Base-by-base conservation (phyloP, 805 yeast genomes). In the Candida verbasci region DNA sequence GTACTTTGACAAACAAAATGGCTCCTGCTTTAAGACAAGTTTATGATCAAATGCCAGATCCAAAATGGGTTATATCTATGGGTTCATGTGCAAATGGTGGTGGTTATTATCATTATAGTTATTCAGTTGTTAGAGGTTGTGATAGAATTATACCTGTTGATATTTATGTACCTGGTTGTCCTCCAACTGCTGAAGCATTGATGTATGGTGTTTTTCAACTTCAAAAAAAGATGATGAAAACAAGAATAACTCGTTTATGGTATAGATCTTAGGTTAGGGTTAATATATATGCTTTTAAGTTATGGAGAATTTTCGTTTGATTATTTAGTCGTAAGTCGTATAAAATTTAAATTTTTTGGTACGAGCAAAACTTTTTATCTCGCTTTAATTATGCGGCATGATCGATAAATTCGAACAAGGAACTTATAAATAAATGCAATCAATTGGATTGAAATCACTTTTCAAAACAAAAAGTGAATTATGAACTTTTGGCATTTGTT, bases 71-170 rank as follows among this genome's bases (percentile, higher is more conserved):
- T 35, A 86, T 86, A 50, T 83, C 93, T 39, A 86, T 86, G 95
- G 95, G 95, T 33, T 82, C 91, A 6, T 86, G 95, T 67, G 95
- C 95, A 45, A 86, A 86, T 58, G 95, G 95, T 44, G 95, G 95
- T 43, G 95, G 95, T 23, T 86, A 86, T 65, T 86, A 86, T 67
- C 95, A 86, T 62, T 86, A 86, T 64, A 82, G 93, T 9, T 86
- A 86, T 65, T 76, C 88, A 28, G 95, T 86, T 17, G 94, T 86
- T 16, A 74, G 95, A 56, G 95, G 95, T 34, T 87, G 93, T 54
- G 95, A 86, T 68, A 70, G 95, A 55, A 72, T 86, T 39, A 81
- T 86, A 29, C 95, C 95, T 11, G 95, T 86, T 17, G 95, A 86
- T 59, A 82, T 86, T 27, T 86, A 86, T 55, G 95, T 86, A 37